Base-by-base conservation (phyloP, 2,329 filamentous ascomycete genomes). In the Hirsutella rhossiliensis region DNA sequence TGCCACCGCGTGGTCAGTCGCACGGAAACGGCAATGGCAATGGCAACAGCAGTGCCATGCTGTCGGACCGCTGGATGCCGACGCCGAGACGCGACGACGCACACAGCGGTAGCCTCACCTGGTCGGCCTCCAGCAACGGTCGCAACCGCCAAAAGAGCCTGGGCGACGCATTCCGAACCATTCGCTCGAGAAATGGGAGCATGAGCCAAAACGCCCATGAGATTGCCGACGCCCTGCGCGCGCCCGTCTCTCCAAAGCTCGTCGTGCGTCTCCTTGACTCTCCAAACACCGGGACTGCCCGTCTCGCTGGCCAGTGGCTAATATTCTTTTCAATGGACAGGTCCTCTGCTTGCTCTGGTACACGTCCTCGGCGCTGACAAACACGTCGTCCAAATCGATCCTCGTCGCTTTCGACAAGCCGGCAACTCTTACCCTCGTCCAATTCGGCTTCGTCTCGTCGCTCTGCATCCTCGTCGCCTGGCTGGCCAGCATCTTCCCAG, bases 371-470 rank as follows among this genome's bases (percentile, higher is more conserved):
- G 92, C 94, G 49, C 71, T 97, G 54, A 96, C 92, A 49, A 98
- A 97, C 62, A 96, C 92, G 2, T 97, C 92, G 20, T 96, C 92
- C 43, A 98, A 98, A 67, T 86, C 90, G 17, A 98, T 98, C 57
- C 73, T 97, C 48, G 96, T 87, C 53, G 85, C 87, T 38, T 87
- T 96, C 52, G 80, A 86, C 46, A 92, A 87, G 64, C 90, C 90
- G 2, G 84, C 92, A 29, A 96, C 90, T 18, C 75, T 97, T 55
- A 97, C 90, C 2, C 73, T 95, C 46, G 73, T 95, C 42, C 92
- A 98, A 71, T 98, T 98, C 66, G 84, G 80, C 45, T 89, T 96
- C 56, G 90, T 98, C 36, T 87, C 87, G 11, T 78, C 81, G 44
- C 92, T 88, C 71, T 98, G 92, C 63, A 61, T 97, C 23, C 62